A percentile compares a stretch with the other conserved stretches of the same genome.
Evolutionary conservation across 2,329 filamentous ascomycete species (phyloP).

Genomic region (Nigrospora oryzae): DNA sequence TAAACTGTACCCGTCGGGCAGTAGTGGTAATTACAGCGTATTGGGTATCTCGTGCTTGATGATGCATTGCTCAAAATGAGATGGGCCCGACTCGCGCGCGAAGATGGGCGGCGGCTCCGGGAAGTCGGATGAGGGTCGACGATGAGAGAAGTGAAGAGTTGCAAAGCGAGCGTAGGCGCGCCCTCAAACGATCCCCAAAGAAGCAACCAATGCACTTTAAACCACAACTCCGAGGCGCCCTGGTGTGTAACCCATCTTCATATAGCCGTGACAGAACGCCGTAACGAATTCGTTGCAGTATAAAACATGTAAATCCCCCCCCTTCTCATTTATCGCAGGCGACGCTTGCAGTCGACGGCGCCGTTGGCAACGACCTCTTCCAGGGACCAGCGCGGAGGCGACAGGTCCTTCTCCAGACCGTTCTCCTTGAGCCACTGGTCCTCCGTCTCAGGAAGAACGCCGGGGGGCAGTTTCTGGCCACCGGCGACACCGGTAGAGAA

Average conservation of each 20-base stretch:
- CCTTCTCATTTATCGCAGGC: slow-evolving; percentile 47
- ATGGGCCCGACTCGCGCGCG: no score
- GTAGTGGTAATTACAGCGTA: no score
- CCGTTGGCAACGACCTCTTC: slow-evolving; percentile 71
- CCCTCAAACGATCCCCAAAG: slow-evolving; percentile 9
- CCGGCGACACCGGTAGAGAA: slow-evolving; percentile 95
- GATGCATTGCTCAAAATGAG: no score
- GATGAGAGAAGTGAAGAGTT: slow-evolving; percentile 6
- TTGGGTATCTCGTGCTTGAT: no score
- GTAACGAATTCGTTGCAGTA: slow-evolving; percentile 9
- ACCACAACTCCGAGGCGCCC: slow-evolving; percentile 21
- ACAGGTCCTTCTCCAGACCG: slow-evolving; percentile 63
- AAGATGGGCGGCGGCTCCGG: no score
- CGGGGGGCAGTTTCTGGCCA: slow-evolving; percentile 70
- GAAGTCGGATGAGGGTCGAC: neutral
- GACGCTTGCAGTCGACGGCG: slow-evolving; percentile 66
- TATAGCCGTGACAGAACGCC: slow-evolving; percentile 16
- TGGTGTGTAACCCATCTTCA: slow-evolving; percentile 11
- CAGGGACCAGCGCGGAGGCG: slow-evolving; percentile 74
- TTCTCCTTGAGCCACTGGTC: slow-evolving; percentile 54
- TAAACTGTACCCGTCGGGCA: no score
- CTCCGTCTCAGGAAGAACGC: slow-evolving; percentile 64
- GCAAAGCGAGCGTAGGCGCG: slow-evolving; percentile 5
- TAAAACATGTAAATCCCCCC: slow-evolving; percentile 5
- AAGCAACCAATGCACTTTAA: slow-evolving; percentile 10